phyloP scores from a whole-genome alignment of 768 basidiomycete genomes.

The Serendipita vermifera region DNA sequence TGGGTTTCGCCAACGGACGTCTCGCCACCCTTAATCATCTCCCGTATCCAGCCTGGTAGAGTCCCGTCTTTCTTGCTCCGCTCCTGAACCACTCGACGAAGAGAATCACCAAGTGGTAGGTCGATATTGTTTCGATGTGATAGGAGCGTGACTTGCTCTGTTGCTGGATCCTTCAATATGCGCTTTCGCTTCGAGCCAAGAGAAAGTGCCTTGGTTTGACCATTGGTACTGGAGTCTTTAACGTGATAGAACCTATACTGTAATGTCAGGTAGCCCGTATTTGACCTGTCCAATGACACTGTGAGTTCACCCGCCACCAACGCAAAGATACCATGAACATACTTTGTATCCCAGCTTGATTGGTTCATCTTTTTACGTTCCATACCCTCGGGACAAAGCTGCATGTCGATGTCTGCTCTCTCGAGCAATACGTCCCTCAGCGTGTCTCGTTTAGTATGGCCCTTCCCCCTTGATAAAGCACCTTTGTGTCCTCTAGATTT shows the following conservation, averaged over 20 bases:
- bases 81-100: slow-evolving; percentile 37
- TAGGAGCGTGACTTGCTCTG: slow-evolving; percentile 30
- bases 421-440: slow-evolving; percentile 55
- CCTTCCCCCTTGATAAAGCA: slow-evolving; percentile 19
- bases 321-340: slow-evolving; percentile 20
- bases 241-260: slow-evolving; percentile 1
- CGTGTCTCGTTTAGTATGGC: slow-evolving; percentile 46
- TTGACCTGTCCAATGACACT: slow-evolving; percentile 35
- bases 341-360: slow-evolving; percentile 76
- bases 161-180: slow-evolving; percentile 23
- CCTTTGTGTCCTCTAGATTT: slow-evolving; percentile 22
- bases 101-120: slow-evolving; percentile 35
- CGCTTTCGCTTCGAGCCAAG: slow-evolving; percentile 26
- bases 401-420: slow-evolving; percentile 52
- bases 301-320: slow-evolving; percentile 8
- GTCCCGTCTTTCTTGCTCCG: slow-evolving; percentile 32
- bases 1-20: neutral
- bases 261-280: slow-evolving; percentile 48
- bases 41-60: slow-evolving; percentile 42
- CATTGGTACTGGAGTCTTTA: slow-evolving; percentile 61
- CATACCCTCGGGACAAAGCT: slow-evolving; percentile 73
- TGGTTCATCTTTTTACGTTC: slow-evolving; percentile 62
- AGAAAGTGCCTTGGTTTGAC: slow-evolving; percentile 34
- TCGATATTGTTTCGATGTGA: slow-evolving; percentile 51
- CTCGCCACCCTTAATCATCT: neutral